Percentiles rank a stretch among this genome's conserved stretches.
Conservation (phyloP, 192 early-diverging fungal genomes). For the Coemansia sp. region DNA sequence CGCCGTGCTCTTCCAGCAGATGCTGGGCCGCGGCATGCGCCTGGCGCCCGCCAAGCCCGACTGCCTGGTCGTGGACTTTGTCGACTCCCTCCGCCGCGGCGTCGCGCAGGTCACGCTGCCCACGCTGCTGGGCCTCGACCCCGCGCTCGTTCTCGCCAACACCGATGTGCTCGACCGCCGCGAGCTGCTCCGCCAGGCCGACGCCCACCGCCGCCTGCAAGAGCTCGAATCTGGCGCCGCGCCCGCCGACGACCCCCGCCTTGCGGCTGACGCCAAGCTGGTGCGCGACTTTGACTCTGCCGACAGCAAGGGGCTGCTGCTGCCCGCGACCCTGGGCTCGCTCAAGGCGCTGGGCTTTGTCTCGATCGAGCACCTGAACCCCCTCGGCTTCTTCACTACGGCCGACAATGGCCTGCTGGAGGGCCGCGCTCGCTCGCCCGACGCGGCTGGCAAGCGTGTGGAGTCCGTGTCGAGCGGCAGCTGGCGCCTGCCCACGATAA, state of each 20-base stretch:
- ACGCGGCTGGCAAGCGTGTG: too few relatives aligned
- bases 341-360: slow-evolving; percentile 20
- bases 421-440: too few relatives aligned
- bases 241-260: too few relatives aligned
- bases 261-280: background rate
- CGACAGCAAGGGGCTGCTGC: background rate
- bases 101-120: slow-evolving; percentile 64
- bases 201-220: background rate
- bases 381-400: slow-evolving; percentile 23
- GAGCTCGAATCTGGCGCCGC: background rate
- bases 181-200: background rate
- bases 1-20: slow-evolving; percentile 85
- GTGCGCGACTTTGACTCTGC: slow-evolving; percentile 6
- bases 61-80: slow-evolving; percentile 83
- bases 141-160: slow-evolving; percentile 52
- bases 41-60: slow-evolving; percentile 58
- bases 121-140: slow-evolving; percentile 74
- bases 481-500: slow-evolving; percentile 11
- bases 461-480: slow-evolving; percentile 23
- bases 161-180: slow-evolving; percentile 13
- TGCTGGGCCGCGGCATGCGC: slow-evolving; percentile 91
- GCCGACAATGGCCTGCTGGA: too few relatives aligned
- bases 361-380: slow-evolving; percentile 22
- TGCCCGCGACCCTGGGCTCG: slow-evolving; percentile 8
- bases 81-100: slow-evolving; percentile 59